Conservation (phyloP, 306 rosid species). For the Malus sieversii region DNA sequence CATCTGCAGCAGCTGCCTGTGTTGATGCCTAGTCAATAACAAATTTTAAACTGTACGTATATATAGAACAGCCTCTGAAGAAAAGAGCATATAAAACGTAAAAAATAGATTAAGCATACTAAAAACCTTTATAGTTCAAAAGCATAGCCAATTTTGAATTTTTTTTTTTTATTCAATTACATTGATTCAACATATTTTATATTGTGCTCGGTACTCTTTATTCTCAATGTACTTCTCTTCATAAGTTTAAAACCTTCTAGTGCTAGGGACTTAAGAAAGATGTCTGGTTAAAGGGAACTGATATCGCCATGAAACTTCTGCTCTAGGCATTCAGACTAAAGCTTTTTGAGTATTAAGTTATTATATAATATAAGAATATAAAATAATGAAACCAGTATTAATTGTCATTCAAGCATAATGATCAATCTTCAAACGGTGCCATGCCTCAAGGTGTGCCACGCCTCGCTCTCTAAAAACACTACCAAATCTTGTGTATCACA, state of each 20-base stretch:
- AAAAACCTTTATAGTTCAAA: not conserved
- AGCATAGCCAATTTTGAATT: not conserved
- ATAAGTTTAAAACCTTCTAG: not conserved
- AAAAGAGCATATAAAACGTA: not conserved
- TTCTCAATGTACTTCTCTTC: not conserved
- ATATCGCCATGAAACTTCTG: not conserved
- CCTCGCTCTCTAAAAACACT: not conserved
- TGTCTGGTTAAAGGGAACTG: not conserved
- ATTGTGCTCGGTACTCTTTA: not conserved
- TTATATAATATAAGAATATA: not conserved
- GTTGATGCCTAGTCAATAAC: conserved; percentile 35
- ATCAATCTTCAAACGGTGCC: not conserved
- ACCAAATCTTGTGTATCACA: not conserved
- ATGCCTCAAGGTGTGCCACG: too few relatives aligned
- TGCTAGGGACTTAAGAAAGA: not conserved
- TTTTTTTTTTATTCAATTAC: not conserved
- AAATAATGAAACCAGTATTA: not conserved
- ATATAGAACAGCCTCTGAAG: not conserved
- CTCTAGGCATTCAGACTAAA: not conserved
- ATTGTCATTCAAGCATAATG: not conserved
- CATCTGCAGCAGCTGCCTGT: conserved; percentile 34
- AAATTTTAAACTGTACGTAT: conserved; percentile 29
- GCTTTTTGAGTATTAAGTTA: not conserved
- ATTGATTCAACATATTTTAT: not conserved
- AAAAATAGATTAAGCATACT: not conserved